Conservation (phyloP, 225 moss, liverwort and hornwort genomes). For the Bryum argenteum region DNA sequence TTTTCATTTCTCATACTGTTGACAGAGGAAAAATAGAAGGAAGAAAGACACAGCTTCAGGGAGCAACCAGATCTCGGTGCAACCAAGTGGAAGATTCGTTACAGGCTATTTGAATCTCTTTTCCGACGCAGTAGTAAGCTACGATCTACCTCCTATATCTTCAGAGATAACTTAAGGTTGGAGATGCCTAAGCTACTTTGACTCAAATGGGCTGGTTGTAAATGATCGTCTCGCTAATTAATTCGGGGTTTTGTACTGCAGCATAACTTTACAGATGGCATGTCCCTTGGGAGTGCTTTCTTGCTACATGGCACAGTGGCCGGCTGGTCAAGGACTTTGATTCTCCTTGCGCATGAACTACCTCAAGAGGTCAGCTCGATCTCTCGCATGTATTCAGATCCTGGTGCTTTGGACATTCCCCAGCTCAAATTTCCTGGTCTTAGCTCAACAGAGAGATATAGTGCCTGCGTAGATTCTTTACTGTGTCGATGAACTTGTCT, state of each 20-base stretch:
- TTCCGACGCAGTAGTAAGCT: constrained; percentile 78
- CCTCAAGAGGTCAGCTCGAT: constrained; percentile 79
- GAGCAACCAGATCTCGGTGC: constrained; percentile 14
- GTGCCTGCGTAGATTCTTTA: background rate
- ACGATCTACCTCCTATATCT: background rate
- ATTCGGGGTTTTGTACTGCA: constrained; percentile 23
- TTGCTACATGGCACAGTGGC: constrained; percentile 75
- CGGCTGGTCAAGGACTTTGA: constrained; percentile 85
- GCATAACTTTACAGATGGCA: constrained; percentile 91
- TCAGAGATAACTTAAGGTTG: background rate
- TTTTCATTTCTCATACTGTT: constrained; percentile 14
- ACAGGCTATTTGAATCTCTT: constrained; percentile 88
- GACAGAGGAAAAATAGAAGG: constrained; percentile 48
- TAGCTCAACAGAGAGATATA: background rate
- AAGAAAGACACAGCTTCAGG: constrained; percentile 31
- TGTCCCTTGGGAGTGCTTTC: constrained; percentile 88
- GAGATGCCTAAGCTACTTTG: background rate
- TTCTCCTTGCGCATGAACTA: constrained; percentile 84
- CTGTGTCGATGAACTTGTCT: background rate
- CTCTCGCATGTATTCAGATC: constrained; percentile 17
- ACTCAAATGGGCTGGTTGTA: background rate
- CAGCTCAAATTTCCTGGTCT: constrained; percentile 7
- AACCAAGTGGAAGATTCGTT: constrained; percentile 43
- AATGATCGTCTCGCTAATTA: constrained; percentile 11
- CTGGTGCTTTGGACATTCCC: constrained; percentile 17